Conservation (phyloP, 257 asterid genomes). For the Solanum dulcamara region DNA sequence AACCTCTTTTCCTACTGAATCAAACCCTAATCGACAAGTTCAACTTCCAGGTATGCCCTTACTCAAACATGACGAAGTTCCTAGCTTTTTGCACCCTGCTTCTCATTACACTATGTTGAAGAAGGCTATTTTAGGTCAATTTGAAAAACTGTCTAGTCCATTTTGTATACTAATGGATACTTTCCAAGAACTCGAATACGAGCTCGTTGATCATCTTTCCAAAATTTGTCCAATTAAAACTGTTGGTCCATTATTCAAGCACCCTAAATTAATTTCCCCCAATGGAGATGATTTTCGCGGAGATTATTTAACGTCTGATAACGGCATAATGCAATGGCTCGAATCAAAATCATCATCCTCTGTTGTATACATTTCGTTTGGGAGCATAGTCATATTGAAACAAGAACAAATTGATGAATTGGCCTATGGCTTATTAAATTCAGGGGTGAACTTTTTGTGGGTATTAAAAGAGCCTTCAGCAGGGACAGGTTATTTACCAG, state of each 20-base stretch:
- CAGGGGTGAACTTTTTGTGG: slow-evolving; percentile 56
- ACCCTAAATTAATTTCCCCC: not conserved
- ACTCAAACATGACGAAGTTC: slow-evolving; percentile 53
- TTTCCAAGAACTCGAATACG: slow-evolving; percentile 45
- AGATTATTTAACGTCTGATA: slow-evolving; percentile 32
- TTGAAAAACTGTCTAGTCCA: slow-evolving; percentile 28
- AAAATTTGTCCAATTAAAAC: slow-evolving; percentile 38
- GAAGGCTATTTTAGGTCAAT: slow-evolving; percentile 45
- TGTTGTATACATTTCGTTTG: slow-evolving; percentile 76
- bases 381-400: slow-evolving; percentile 42
- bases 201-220: slow-evolving; percentile 28
- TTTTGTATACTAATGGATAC: slow-evolving; percentile 59
- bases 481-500: slow-evolving; percentile 2
- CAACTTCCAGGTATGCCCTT: slow-evolving; percentile 46
- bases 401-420: slow-evolving; percentile 66
- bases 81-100: slow-evolving; percentile 46
- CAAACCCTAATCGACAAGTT: slow-evolving; percentile 38
- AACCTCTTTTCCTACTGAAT: slow-evolving; percentile 40
- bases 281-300: slow-evolving; percentile 10
- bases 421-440: slow-evolving; percentile 39
- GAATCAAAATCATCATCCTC: slow-evolving; percentile 36
- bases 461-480: slow-evolving; percentile 35
- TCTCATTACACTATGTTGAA: slow-evolving; percentile 17
- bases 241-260: slow-evolving; percentile 58
- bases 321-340: slow-evolving; percentile 37